Percentiles rank a stretch among this genome's conserved stretches.
These are phyloP conservation scores for Baeospora myosura DNA, from an alignment of 1,284 basidiomycete species.

Conservation along the genomic window DNA sequence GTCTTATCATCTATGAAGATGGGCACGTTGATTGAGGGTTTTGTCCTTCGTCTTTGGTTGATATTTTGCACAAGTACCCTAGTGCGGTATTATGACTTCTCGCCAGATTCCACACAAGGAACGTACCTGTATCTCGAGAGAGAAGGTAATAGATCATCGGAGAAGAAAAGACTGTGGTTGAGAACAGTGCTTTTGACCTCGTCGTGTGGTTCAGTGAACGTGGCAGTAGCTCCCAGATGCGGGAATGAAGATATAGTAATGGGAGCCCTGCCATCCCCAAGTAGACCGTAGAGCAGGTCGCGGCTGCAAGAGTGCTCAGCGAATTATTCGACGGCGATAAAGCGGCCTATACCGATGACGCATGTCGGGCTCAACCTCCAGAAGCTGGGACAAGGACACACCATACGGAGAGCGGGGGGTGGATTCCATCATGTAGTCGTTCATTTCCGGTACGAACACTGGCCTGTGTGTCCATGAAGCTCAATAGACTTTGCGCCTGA, in stretches of 20 bases:
- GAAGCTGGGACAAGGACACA: conserved; percentile 76
- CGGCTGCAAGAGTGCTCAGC: conserved; percentile 31
- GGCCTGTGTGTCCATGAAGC: conserved; percentile 30
- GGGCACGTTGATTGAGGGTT: conserved; percentile 94
- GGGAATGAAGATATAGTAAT: conserved; percentile 96
- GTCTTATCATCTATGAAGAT: conserved; percentile 88
- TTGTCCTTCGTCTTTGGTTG: conserved; percentile 80
- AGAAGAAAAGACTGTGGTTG: conserved; percentile 89
- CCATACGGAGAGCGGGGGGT: conserved; percentile 95
- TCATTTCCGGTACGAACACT: conserved; percentile 98
- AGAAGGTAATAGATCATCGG: conserved; percentile 93
- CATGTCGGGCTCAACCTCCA: conserved; percentile 94
- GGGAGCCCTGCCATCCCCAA: conserved; percentile 83
- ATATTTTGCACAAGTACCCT: conserved; percentile 97
- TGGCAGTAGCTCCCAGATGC: conserved; percentile 79
- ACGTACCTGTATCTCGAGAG: conserved; percentile 95
- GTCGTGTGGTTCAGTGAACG: conserved; percentile 89
- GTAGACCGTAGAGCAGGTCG: conserved; percentile 77
- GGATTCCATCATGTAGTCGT: conserved; percentile 97
- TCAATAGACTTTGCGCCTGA: not conserved
- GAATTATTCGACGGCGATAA: conserved; percentile 4
- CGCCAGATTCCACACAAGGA: conserved; percentile 4
- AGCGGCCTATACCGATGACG: conserved; percentile 56
- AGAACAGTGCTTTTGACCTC: conserved; percentile 69
- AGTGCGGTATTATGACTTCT: conserved; percentile 8